Evolutionary conservation across 129 eudicot species (phyloP).

Genomic region (Arctium minus): DNA sequence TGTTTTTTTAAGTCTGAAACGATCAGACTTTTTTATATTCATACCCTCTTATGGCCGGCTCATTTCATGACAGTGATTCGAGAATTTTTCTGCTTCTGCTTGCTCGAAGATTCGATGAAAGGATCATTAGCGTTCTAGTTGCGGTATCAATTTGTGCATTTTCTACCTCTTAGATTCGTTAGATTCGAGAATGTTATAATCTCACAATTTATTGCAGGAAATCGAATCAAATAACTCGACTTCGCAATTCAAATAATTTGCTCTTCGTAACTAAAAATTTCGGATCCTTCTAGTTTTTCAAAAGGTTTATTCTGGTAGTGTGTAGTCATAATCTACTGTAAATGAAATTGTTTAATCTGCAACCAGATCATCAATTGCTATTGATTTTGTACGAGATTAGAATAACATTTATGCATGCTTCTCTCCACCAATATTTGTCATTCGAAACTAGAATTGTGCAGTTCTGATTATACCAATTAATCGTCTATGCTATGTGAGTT

Average conservation of each 20-base stretch:
- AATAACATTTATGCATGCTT: neutral
- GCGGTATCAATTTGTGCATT: too few species aligned
- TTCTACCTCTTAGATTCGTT: too few species aligned
- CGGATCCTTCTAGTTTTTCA: neutral
- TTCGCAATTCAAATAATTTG: too few species aligned
- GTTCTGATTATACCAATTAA: neutral
- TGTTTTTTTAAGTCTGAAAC: too few species aligned
- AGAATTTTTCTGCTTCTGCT: neutral
- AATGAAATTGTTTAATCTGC: neutral
- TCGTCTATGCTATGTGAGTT: neutral
- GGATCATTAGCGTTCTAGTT: neutral
- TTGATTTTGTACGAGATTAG: neutral
- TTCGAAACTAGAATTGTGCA: neutral
- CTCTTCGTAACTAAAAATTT: too few species aligned
- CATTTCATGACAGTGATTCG: neutral
- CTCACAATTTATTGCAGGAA: too few species aligned
- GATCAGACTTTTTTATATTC: too few species aligned
- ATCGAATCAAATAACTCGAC: too few species aligned
- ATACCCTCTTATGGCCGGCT: too few species aligned
- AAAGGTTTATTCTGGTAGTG: neutral
- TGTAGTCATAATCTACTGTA: neutral
- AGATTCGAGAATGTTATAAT: neutral
- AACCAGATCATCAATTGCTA: neutral
- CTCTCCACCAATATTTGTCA: neutral
- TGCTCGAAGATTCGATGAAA: neutral